phyloP scores from a whole-genome alignment of 352 stramenopile species.

The Elongisporangium anandrum region DNA sequence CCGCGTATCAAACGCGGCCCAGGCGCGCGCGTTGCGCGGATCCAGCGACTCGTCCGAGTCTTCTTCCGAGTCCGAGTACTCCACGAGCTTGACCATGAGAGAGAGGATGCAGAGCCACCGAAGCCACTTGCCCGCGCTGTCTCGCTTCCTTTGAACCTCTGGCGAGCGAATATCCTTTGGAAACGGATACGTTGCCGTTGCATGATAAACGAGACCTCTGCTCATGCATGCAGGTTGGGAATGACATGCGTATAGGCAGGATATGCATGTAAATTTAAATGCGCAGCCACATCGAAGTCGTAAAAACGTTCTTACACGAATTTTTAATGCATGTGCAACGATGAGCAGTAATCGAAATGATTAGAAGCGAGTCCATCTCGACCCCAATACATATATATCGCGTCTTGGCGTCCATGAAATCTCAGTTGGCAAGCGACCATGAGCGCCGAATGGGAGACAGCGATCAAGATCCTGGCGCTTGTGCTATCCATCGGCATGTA shows the following conservation, averaged over 20 bases:
- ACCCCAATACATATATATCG: too few species aligned
- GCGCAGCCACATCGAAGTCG: too few species aligned
- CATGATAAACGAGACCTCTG: not conserved
- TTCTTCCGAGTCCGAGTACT: not conserved
- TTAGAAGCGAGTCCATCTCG: too few species aligned
- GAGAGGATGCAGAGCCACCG: not conserved
- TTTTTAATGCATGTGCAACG: too few species aligned
- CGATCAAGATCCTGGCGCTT: slow-evolving; percentile 11
- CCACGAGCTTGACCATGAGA: not conserved
- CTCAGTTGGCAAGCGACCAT: too few species aligned
- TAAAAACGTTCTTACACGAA: not conserved
- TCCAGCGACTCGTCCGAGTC: not conserved
- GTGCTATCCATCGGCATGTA: slow-evolving; percentile 31
- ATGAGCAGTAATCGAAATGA: too few species aligned
- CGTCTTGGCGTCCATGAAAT: too few species aligned
- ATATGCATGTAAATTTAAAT: not conserved
- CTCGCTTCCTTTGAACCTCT: slow-evolving; percentile 1
- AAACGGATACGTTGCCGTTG: not conserved
- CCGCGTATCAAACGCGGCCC: not conserved
- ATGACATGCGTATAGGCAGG: not conserved
- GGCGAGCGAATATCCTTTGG: not conserved
- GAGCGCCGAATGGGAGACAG: too few species aligned
- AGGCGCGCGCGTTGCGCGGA: not conserved
- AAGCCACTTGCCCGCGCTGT: not conserved
- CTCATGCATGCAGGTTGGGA: not conserved